phyloP scores from a whole-genome alignment of 805 yeast species.

The Candida ponderosae region DNA sequence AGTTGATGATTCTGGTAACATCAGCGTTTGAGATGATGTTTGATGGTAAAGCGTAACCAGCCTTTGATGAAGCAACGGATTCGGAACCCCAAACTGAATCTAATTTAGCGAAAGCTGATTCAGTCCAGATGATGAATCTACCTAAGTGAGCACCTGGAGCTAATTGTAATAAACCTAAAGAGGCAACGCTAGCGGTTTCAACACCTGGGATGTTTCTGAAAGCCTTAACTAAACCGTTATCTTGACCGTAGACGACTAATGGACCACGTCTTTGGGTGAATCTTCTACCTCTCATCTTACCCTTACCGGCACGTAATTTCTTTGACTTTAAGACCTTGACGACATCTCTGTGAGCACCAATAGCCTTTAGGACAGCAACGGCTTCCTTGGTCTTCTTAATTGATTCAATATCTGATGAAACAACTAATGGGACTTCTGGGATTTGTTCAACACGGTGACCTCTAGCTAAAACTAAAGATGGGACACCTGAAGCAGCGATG shows the following conservation, averaged over 20 bases:
- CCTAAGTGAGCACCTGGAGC: conserved; percentile 99
- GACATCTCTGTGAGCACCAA: conserved; percentile 98
- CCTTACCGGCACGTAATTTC: conserved; percentile 99
- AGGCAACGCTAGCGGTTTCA: conserved; percentile 87
- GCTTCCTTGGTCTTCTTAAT: conserved; percentile 97
- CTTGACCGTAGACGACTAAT: conserved; percentile 95
- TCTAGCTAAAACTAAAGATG: conserved; percentile 97
- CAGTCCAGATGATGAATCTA: conserved; percentile 99
- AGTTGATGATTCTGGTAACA: conserved; percentile 95
- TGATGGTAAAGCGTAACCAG: conserved; percentile 86
- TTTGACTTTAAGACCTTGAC: conserved; percentile 96
- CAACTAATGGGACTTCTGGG: conserved; percentile 97
- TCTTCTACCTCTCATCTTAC: conserved; percentile 99
- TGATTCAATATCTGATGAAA: conserved; percentile 86
- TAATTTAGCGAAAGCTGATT: conserved; percentile 92
- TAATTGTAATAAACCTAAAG: conserved; percentile 93
- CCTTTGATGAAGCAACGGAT: conserved; percentile 73
- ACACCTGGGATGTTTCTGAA: conserved; percentile 99
- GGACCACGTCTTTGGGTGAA: conserved; percentile 99
- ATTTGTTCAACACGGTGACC: conserved; percentile 99
- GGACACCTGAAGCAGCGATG: conserved; percentile 97
- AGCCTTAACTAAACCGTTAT: conserved; percentile 96
- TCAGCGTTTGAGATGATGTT: conserved; percentile 95
- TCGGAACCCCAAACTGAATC: conserved; percentile 97
- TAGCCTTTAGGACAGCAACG: conserved; percentile 93